phyloP scores from a whole-genome alignment of 257 asterid genomes.

The Cinchona pubescens region DNA sequence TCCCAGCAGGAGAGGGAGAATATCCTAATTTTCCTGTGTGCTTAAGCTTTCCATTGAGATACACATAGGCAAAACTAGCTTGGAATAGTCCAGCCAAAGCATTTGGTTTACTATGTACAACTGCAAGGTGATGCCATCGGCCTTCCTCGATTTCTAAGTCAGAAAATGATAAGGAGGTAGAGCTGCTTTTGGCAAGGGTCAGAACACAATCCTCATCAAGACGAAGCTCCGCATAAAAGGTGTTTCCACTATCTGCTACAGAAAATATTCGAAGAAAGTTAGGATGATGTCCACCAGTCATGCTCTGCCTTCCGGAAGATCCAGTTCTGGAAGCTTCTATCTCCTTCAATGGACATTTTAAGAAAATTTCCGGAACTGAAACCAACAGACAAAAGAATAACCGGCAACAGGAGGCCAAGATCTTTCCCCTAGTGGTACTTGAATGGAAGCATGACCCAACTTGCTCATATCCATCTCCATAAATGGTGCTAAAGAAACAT shows the following conservation, averaged over 20 bases:
- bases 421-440: slow-evolving; percentile 98
- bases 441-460: slow-evolving; percentile 89
- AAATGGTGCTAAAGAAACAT: slow-evolving; percentile 92
- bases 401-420: slow-evolving; percentile 99
- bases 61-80: slow-evolving; percentile 92
- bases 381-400: slow-evolving; percentile 97
- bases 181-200: slow-evolving; percentile 87
- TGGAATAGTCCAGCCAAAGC: slow-evolving; percentile 99
- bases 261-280: slow-evolving; percentile 75
- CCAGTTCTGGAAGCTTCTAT: slow-evolving; percentile 61
- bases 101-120: slow-evolving; percentile 98
- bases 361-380: slow-evolving; percentile 75
- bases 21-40: slow-evolving; percentile 97
- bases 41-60: slow-evolving; percentile 85
- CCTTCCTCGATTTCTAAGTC: slow-evolving; percentile 96
- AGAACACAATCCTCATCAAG: slow-evolving; percentile 88
- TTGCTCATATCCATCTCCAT: slow-evolving; percentile 95
- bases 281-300: slow-evolving; percentile 49
- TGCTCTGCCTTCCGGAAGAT: slow-evolving; percentile 46
- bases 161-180: slow-evolving; percentile 81
- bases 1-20: slow-evolving; percentile 92
- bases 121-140: slow-evolving; percentile 98
- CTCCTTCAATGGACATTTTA: slow-evolving; percentile 62
- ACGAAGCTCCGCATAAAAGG: slow-evolving; percentile 80
- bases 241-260: slow-evolving; percentile 65